phyloP scores from a whole-genome alignment of 331 rosid species.

The Quercus phellos region DNA sequence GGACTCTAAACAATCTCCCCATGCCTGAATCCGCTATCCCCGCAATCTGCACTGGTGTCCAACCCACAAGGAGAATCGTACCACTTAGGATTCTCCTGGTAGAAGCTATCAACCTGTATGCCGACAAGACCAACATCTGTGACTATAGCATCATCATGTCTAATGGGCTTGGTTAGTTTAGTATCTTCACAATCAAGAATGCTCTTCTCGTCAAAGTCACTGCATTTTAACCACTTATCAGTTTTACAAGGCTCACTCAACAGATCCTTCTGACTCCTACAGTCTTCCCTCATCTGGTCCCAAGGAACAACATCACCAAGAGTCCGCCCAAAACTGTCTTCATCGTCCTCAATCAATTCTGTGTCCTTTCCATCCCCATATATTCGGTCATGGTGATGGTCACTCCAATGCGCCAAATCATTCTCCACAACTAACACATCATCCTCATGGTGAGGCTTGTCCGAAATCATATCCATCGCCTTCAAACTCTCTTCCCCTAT shows the following conservation, averaged over 20 bases:
- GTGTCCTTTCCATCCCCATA: conserved; percentile 82
- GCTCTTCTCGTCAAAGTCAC: conserved; percentile 81
- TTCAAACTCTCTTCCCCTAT: conserved; percentile 57
- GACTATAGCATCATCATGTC: conserved; percentile 75
- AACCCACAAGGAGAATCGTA: conserved; percentile 96
- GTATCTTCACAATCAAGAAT: conserved; percentile 91
- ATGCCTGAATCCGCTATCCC: conserved; percentile 77
- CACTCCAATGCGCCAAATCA: conserved; percentile 92
- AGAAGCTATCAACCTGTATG: conserved; percentile 92
- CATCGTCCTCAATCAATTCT: conserved; percentile 90
- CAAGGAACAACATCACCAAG: conserved; percentile 84
- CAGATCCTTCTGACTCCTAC: conserved; percentile 72
- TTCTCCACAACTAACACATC: conserved; percentile 86
- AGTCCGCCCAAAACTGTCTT: conserved; percentile 85
- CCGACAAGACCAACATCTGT: conserved; percentile 91
- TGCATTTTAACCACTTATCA: conserved; percentile 93
- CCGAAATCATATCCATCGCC: conserved; percentile 55
- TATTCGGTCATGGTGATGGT: conserved; percentile 69
- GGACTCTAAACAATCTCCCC: conserved; percentile 81
- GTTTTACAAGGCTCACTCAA: conserved; percentile 79
- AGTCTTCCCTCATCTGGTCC: conserved; percentile 85
- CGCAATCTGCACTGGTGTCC: conserved; percentile 85
- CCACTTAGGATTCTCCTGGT: conserved; percentile 90
- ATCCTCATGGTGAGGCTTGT: conserved; percentile 59
- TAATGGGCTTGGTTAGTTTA: conserved; percentile 79